Conservation (phyloP, 257 asterid genomes). For the Rubia yunnanensis region DNA sequence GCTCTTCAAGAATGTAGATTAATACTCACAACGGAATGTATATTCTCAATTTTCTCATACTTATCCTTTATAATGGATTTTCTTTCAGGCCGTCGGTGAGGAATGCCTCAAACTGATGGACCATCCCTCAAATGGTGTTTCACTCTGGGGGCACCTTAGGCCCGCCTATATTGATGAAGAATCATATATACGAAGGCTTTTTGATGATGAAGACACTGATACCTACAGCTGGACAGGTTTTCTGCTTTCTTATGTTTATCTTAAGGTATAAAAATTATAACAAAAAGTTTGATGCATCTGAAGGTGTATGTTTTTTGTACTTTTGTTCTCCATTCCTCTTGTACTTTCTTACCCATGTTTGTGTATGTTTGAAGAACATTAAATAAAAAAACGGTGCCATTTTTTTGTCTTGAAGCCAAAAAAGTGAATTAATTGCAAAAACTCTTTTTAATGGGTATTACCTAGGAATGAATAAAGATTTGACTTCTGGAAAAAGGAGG, state of each 20-base stretch:
- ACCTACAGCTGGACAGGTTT: slow-evolving; percentile 40
- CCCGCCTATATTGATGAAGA: slow-evolving; percentile 62
- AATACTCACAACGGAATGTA: background rate
- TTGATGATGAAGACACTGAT: slow-evolving; percentile 38
- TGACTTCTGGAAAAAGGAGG: background rate
- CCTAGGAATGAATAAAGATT: background rate
- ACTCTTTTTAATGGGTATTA: background rate
- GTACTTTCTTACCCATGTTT: background rate
- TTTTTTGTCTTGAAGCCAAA: background rate
- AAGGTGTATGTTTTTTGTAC: background rate
- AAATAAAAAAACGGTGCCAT: background rate
- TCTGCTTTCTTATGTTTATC: background rate
- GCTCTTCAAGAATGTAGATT: background rate
- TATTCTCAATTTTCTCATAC: background rate
- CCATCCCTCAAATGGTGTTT: slow-evolving; percentile 64
- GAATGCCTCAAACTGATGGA: slow-evolving; percentile 53
- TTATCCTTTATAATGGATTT: background rate
- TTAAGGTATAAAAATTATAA: background rate
- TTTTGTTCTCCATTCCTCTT: background rate
- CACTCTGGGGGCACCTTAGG: slow-evolving; percentile 56
- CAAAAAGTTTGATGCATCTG: background rate
- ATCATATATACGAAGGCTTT: slow-evolving; percentile 48
- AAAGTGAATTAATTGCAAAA: background rate
- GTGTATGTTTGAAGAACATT: background rate
- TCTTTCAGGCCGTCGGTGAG: slow-evolving; percentile 42